phyloP scores from a whole-genome alignment of 441 rosid species.

The Populus hybrid region DNA sequence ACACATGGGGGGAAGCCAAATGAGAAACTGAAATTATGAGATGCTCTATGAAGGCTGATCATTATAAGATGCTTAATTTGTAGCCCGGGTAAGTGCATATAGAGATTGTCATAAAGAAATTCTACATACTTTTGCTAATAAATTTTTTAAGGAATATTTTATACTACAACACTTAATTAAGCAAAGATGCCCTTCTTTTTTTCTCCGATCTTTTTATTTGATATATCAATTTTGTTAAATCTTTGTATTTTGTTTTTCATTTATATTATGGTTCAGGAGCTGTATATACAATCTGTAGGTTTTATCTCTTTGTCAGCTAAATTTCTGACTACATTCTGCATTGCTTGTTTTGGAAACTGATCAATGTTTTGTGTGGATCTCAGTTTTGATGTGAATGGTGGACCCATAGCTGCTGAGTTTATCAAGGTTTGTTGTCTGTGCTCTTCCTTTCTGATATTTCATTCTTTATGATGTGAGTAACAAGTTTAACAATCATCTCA shows the following conservation, averaged over 20 bases:
- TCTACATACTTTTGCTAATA: background rate
- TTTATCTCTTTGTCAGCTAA: background rate
- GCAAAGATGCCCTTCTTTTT: background rate
- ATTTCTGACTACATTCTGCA: background rate
- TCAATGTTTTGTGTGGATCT: constrained; percentile 8
- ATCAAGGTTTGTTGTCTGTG: constrained; percentile 60
- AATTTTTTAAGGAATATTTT: background rate
- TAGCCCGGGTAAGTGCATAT: background rate
- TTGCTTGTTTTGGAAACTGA: constrained; percentile 5
- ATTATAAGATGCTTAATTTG: background rate
- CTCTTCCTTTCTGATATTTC: background rate
- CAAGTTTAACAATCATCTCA: background rate
- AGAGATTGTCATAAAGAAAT: background rate
- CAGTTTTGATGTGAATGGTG: constrained; percentile 87
- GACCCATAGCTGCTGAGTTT: constrained; percentile 93
- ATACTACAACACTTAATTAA: background rate
- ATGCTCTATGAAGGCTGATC: background rate
- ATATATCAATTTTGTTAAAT: background rate
- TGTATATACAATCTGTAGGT: background rate
- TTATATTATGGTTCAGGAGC: background rate
- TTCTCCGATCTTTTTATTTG: background rate
- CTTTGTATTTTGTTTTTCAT: background rate
- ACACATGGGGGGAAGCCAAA: background rate
- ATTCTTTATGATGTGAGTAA: background rate
- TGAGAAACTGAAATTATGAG: background rate